Base-by-base conservation (phyloP, 805 yeast species). In the Lachancea sp. region DNA sequence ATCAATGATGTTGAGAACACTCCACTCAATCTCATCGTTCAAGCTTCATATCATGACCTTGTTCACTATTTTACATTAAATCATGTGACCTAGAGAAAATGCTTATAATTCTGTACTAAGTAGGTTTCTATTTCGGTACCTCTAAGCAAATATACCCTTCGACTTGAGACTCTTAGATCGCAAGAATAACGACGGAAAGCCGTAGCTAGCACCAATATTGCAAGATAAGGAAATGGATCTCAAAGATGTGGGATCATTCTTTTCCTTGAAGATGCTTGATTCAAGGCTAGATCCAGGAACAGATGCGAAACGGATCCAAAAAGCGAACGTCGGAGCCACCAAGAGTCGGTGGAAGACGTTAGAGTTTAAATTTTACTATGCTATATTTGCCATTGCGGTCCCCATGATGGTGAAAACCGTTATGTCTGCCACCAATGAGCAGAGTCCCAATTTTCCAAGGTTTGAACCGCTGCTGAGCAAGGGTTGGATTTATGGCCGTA, bases 401-500 rank as follows among this genome's bases (percentile, higher is more conserved):
- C 97, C 97, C 5, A 58, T 80, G 56, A 80, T 92, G 90, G 71
- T 80, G 55, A 75, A 75, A 50, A 78, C 92, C 0, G 95, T 92
- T 2, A 74, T 83, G 74, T 81, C 77, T 26, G 90, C 94, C 7
- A 80, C 89, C 24, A 78, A 78, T 52, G 81, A 79, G 48, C 66
- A 77, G 2, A 86, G 84, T 52, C 80, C 83, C 8, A 87, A 87
- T 55, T 90, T 81, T 56, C 70, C 72, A 15, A 67, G 67, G 36
- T 87, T 74, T 55, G 72, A 73, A 48, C 72, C 75, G 36, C 64
- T 80, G 28, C 67, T 90, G 38, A 70, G 81, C 21, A 69, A 77
- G 5, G 97, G 98, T 4, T 90, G 97, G 97, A 65, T 88, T 51
- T 76, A 82, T 56, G 96, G 95, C 7, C 66, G 96, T 19, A 83